Evolutionary conservation across 139 green algal genomes (phyloP).

Genomic region (Volvox africanus): DNA sequence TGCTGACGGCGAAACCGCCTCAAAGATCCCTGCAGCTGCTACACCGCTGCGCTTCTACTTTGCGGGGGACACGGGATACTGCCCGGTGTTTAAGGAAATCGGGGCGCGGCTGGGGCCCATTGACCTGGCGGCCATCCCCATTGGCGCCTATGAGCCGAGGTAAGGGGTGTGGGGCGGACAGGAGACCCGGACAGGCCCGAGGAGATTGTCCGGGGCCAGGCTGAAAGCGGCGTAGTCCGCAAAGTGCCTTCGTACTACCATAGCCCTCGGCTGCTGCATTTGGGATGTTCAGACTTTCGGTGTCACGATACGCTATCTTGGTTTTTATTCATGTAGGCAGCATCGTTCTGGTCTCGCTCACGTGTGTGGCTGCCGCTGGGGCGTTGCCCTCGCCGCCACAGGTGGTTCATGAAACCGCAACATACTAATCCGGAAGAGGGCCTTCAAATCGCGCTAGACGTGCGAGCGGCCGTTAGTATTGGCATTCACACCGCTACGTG

Average conservation of each 20-base stretch:
- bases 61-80: slow-evolving; percentile 85
- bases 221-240: too few relatives aligned
- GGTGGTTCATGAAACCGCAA: slow-evolving; percentile 71
- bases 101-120: slow-evolving; percentile 75
- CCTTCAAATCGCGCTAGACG: slow-evolving; percentile 60
- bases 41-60: slow-evolving; percentile 75
- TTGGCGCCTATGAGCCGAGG: slow-evolving; percentile 65
- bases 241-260: too few relatives aligned
- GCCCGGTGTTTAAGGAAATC: slow-evolving; percentile 78
- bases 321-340: too few relatives aligned
- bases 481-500: slow-evolving; percentile 84
- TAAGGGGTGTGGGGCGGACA: slow-evolving; percentile 26
- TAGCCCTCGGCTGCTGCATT: too few relatives aligned
- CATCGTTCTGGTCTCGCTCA: too few relatives aligned
- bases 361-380: too few relatives aligned
- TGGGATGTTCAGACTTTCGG: too few relatives aligned
- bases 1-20: neutral
- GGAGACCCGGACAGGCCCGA: too few relatives aligned
- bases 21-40: neutral
- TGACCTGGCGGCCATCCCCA: slow-evolving; percentile 73
- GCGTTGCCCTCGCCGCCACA: neutral
- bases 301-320: too few relatives aligned
- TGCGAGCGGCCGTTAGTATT: slow-evolving; percentile 10
- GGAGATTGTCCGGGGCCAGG: too few relatives aligned
- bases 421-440: slow-evolving; percentile 80